Evolutionary conservation across 2,329 filamentous ascomycete genomes (phyloP).

Genomic region (Scedosporium dehoogii): DNA sequence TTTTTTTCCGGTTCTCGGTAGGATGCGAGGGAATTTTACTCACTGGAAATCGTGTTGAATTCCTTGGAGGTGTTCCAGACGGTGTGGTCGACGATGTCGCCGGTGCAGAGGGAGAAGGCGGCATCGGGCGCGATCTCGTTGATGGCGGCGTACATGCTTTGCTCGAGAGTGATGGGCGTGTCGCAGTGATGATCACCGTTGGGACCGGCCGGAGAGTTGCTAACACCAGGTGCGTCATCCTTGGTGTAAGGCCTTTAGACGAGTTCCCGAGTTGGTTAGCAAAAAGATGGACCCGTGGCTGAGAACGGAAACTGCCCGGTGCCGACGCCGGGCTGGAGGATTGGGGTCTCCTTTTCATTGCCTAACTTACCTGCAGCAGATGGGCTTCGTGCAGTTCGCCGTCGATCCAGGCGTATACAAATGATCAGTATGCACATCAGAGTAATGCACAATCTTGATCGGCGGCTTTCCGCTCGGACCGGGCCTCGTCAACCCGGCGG

Average conservation of each 20-base stretch:
- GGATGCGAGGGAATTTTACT: background rate
- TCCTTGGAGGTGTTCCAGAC: conserved; percentile 33
- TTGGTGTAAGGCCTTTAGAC: conserved; percentile 30
- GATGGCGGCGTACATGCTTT: conserved; percentile 46
- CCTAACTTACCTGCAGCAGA: conserved; percentile 46
- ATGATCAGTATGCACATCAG: conserved; percentile 49
- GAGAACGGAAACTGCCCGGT: too few species aligned
- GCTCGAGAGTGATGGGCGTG: conserved; percentile 36
- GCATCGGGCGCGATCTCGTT: conserved; percentile 32
- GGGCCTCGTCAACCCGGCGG: conserved; percentile 20
- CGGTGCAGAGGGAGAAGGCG: conserved; percentile 48
- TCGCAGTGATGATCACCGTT: conserved; percentile 46
- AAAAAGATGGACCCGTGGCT: background rate
- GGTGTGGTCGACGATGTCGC: conserved; percentile 46
- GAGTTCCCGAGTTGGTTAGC: background rate
- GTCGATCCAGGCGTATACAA: conserved; percentile 43
- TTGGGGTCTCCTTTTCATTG: too few species aligned
- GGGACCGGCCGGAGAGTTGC: conserved; percentile 36
- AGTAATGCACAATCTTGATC: conserved; percentile 47
- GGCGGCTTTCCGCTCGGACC: conserved; percentile 32
- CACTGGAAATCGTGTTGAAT: conserved; percentile 17
- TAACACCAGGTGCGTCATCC: conserved; percentile 36
- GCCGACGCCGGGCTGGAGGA: too few species aligned
- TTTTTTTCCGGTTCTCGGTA: background rate
- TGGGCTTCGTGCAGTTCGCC: conserved; percentile 45